Evolutionary conservation across 495 filamentous ascomycete genomes (phyloP), one percentile per base, ranked within the genome.

Genomic region (Penicillium lagena): DNA sequence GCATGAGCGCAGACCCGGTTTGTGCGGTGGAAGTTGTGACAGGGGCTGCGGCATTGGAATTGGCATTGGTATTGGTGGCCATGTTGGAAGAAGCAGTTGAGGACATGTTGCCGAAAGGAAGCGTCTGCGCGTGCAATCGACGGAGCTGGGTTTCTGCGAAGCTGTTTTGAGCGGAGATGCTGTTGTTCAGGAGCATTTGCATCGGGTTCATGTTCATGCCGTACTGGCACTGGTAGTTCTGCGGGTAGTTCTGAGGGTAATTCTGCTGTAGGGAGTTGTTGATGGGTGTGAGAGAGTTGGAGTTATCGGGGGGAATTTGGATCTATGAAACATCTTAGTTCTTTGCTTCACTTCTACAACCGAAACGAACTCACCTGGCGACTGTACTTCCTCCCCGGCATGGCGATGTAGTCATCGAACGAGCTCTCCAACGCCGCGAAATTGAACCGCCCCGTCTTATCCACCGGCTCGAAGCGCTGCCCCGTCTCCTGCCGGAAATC

Each of bases 321-420:
- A 55, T 47, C 54, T 56, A 35, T 38, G 13, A 3, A 22, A 22
- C 22, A 22, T 22, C 22, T 22, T 22, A 22, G 22, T 22, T 22
- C 22, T 22, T 22, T 22, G 22, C 22, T 22, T 22, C 22, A 22
- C 6, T 22, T 4, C 0, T 22, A 4, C 4, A 6, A 2, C 4
- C 15, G 4, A 22, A 22, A 22, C 22, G 22, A 22, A 54, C 59
- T 44, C 56, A 67, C 60, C 49, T 47, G 54, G 15, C 57, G 52
- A 1, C 59, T 45, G 40, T 51, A 61, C 35, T 57, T 64, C 39
- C 66, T 54, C 7, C 69, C 67, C 2, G 67, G 63, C 64, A 73
- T 65, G 12, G 63, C 53, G 12, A 70, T 64, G 45, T 71, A 73
- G 22, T 68, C 64, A 37, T 71, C 69, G 28, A 73, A 64, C 12